Conservation (phyloP, 495 filamentous ascomycete genomes). For the Neurospora intermedia region DNA sequence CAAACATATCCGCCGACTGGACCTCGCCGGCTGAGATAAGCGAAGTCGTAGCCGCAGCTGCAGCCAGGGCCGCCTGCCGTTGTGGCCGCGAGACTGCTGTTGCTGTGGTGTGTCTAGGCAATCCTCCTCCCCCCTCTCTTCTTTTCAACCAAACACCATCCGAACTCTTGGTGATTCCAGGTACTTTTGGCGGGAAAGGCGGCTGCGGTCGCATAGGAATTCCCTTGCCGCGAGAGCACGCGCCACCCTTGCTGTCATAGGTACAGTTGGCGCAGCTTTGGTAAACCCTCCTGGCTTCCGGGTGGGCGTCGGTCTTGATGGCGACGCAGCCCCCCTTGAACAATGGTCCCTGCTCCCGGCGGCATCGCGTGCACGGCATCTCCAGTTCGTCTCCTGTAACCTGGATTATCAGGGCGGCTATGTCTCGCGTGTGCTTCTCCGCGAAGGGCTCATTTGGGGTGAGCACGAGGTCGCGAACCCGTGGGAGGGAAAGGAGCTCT, state of each 20-base stretch:
- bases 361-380: constrained; percentile 8
- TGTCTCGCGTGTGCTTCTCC: constrained; percentile 11
- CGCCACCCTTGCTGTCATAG: constrained; percentile 6
- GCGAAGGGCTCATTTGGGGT: constrained; percentile 6
- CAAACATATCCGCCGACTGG: constrained; percentile 12
- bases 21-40: constrained; percentile 9
- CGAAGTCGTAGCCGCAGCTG: background rate
- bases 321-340: constrained; percentile 5
- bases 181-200: background rate
- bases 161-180: background rate
- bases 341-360: constrained; percentile 4
- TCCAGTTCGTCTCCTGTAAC: constrained; percentile 10
- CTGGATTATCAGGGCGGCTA: constrained; percentile 20
- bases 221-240: background rate
- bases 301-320: background rate
- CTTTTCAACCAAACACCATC: background rate
- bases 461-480: constrained; percentile 8
- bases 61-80: background rate
- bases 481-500: constrained; percentile 7
- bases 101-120: background rate
- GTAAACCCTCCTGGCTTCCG: constrained; percentile 5
- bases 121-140: background rate
- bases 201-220: background rate
- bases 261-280: constrained; percentile 13
- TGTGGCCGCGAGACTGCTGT: background rate